Percentiles rank a stretch among this genome's conserved stretches.
These are phyloP conservation scores for Tolypocladium sp. DNA, from an alignment of 2,329 filamentous ascomycete species.

Conservation along the genomic window DNA sequence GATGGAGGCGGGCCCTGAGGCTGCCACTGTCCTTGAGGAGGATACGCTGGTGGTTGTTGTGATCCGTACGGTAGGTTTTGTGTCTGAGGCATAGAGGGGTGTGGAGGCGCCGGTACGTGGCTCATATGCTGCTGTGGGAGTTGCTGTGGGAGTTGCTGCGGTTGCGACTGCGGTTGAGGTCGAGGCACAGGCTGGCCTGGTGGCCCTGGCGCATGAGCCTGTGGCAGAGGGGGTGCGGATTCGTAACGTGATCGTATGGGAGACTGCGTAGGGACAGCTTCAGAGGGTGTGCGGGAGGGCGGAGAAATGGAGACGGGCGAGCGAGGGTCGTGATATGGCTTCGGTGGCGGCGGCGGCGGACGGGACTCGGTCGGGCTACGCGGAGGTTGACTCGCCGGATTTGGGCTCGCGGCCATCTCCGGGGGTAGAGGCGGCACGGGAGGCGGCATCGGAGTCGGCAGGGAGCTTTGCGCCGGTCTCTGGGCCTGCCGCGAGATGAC, in stretches of 20 bases:
- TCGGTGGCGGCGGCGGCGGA: slow-evolving; percentile 44
- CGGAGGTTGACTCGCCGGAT: slow-evolving; percentile 24
- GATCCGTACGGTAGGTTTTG: neutral
- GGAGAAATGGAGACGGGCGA: slow-evolving; percentile 15
- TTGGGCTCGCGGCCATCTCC: slow-evolving; percentile 42
- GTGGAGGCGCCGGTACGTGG: neutral
- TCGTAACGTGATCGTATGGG: slow-evolving; percentile 32
- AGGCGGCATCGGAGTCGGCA: slow-evolving; percentile 40
- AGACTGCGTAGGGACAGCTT: slow-evolving; percentile 5
- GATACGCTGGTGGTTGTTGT: slow-evolving; percentile 5
- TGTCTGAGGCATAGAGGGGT: slow-evolving; percentile 5
- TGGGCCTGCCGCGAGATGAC: slow-evolving; percentile 65
- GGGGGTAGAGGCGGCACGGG: slow-evolving; percentile 65
- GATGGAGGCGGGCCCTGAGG: slow-evolving; percentile 8
- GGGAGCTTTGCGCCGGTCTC: slow-evolving; percentile 20
- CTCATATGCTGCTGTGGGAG: slow-evolving; percentile 5
- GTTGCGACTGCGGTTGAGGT: slow-evolving; percentile 7
- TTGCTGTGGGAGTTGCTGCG: slow-evolving; percentile 5
- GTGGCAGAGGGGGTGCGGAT: slow-evolving; percentile 36
- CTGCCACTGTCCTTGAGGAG: slow-evolving; percentile 12
- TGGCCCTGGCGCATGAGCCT: slow-evolving; percentile 9
- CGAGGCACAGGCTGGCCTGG: slow-evolving; percentile 7
- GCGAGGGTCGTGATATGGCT: slow-evolving; percentile 19
- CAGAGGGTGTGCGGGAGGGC: slow-evolving; percentile 13
- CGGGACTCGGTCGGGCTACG: slow-evolving; percentile 20